Conservation (phyloP, 2,329 filamentous ascomycete species). For the Fusarium sp. region DNA sequence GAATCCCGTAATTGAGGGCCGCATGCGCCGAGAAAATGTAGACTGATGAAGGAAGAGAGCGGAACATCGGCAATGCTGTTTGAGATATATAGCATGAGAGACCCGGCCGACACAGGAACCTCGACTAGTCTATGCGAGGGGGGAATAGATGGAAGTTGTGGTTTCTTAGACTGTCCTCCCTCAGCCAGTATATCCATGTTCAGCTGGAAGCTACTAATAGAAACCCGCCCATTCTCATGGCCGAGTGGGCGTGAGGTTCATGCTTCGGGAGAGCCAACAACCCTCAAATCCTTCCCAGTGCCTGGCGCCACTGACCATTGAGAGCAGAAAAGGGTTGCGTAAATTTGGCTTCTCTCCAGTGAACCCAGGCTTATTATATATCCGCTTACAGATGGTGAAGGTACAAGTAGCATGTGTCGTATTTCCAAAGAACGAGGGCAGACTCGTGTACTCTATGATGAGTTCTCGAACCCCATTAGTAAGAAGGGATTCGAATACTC, state of each 20-base stretch:
- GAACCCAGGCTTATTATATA: neutral
- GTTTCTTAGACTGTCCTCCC: no score
- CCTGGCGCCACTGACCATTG: neutral
- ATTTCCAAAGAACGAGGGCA: neutral
- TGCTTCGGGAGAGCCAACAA: neutral
- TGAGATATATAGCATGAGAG: no score
- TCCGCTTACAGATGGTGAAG: neutral
- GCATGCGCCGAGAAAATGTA: no score
- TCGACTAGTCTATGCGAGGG: no score
- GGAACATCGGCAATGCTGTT: no score
- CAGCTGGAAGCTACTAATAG: neutral
- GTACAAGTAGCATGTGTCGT: neutral
- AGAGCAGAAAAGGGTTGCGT: neutral
- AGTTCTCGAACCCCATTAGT: neutral
- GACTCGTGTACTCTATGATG: neutral
- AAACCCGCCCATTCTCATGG: neutral
- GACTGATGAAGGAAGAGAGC: no score
- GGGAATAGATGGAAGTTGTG: no score
- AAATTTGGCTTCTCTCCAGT: neutral
- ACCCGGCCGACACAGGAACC: no score
- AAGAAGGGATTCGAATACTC: neutral
- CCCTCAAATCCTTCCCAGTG: neutral
- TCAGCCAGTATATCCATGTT: neutral
- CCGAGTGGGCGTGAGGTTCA: neutral
- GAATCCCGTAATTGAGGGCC: no score